phyloP scores from a whole-genome alignment of 805 yeast species.

The Nakazawaea laoshanensis region DNA sequence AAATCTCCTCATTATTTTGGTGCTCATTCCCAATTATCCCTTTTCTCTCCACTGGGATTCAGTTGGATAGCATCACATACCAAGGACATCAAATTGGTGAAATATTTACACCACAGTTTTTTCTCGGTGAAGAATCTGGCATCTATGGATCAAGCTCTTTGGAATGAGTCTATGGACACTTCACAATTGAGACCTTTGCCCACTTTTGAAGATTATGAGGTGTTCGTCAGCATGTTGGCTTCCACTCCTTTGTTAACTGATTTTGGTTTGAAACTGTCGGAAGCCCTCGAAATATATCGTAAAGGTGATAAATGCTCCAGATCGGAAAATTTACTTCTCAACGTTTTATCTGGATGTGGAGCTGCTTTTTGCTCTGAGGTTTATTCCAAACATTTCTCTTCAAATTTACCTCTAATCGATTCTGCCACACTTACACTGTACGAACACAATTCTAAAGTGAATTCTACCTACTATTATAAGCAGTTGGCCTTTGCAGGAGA shows the following conservation, averaged over 20 bases:
- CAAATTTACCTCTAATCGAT: too few species aligned
- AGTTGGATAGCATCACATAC: constrained; percentile 25
- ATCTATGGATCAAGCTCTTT: constrained; percentile 15
- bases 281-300: too few species aligned
- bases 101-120: constrained; percentile 19
- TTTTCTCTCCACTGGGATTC: constrained; percentile 32
- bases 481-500: constrained; percentile 40
- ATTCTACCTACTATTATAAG: constrained; percentile 45
- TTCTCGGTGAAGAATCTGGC: constrained; percentile 14
- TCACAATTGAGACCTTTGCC: constrained; percentile 23
- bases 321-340: too few species aligned
- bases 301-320: too few species aligned
- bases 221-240: neutral
- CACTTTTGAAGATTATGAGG: constrained; percentile 14
- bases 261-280: too few species aligned
- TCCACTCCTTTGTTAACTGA: neutral
- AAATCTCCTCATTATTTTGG: constrained; percentile 5
- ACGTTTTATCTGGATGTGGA: too few species aligned
- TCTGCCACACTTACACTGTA: too few species aligned
- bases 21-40: constrained; percentile 25
- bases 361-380: too few species aligned
- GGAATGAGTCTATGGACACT: constrained; percentile 26
- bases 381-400: too few species aligned
- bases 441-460: constrained; percentile 20
- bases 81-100: constrained; percentile 12